Evolutionary conservation across 108 stramenopile genomes (phyloP), one percentile per base, ranked within the genome.

Genomic region (Chaetoceros tenuissimus): DNA sequence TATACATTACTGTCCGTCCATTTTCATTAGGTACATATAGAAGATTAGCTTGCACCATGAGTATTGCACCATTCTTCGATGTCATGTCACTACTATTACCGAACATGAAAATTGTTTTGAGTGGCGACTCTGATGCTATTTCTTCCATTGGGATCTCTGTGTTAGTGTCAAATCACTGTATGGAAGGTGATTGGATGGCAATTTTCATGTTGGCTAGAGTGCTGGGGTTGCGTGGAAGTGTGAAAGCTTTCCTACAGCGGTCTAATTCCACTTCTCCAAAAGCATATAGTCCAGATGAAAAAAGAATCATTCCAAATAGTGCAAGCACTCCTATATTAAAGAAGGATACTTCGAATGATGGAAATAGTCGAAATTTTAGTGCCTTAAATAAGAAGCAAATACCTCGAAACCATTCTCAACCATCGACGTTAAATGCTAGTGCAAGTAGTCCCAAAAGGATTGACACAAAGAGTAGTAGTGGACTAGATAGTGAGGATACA

Each of bases 71-170:
- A 23, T 81, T 75, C 46, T 54, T 89, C 25, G 87, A 89, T 51
- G 75, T 80, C 3, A 64, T 85, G 24, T 49, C 79, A 3, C 57
- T 89, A 28, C 51, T 89, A 1, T 54, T 84, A 44, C 87, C 87
- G n/a, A 75, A 82, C 40, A 81, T 60, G 0, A 53, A 48, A 46
- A 68, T 89, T 13, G 67, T 66, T 46, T 49, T 89, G 13, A 83
- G 81, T 22, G 87, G 84, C n/a, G 87, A 89, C 53, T 81, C 79
- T 17, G 87, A 89, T 54, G 66, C 85, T 51, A 82, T 81, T 7
- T 69, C 64, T 54, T 78, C 83, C 21, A 71, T 89, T 7, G 80
- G 87, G 26, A 77, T 80, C 0, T 69, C 78, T 10, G 60, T 89
- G 25, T 51, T 85, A 53, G 78, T 85, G 19, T 79, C 59, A 22